A percentile compares a stretch with the other conserved stretches of the same genome.
phyloP scores from a whole-genome alignment of 176 grass and related monocot genomes.

The Puccinellia tenuiflora region DNA sequence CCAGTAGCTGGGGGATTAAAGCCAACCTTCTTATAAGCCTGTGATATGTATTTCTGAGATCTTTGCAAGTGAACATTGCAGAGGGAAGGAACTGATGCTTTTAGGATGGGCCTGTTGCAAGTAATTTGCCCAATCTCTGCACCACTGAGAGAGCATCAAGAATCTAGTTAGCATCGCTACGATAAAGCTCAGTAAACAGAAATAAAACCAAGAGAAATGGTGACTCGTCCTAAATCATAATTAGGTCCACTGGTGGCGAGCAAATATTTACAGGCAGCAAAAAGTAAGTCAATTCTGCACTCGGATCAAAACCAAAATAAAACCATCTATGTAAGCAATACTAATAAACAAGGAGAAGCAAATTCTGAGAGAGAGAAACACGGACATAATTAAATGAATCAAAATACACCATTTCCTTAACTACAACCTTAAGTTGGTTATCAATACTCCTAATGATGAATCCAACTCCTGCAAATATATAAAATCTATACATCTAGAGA shows the following conservation, averaged over 20 bases:
- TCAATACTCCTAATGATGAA: not conserved
- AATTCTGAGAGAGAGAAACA: not conserved
- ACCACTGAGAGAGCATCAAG: conserved; percentile 33
- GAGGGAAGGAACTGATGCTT: conserved; percentile 59
- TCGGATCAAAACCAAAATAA: not conserved
- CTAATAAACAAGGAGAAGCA: not conserved
- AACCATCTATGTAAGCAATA: not conserved
- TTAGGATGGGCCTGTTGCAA: conserved; percentile 66
- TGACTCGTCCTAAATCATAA: not conserved
- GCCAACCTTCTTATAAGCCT: conserved; percentile 68
- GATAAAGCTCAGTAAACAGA: conserved; percentile 4
- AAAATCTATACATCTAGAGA: not conserved
- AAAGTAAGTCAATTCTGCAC: not conserved
- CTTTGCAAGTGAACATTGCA: conserved; percentile 63
- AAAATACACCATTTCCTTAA: not conserved
- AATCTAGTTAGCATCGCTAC: conserved; percentile 15
- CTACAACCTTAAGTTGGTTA: not conserved
- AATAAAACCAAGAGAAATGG: not conserved
- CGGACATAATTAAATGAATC: not conserved
- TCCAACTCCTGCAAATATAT: not conserved
- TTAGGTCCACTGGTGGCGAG: not conserved
- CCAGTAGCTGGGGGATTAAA: conserved; percentile 48
- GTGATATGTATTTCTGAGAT: conserved; percentile 52
- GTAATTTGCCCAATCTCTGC: conserved; percentile 51
- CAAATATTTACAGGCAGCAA: not conserved